phyloP scores from a whole-genome alignment of 2,329 filamentous ascomycete genomes.

The Aspergillus alliaceus region DNA sequence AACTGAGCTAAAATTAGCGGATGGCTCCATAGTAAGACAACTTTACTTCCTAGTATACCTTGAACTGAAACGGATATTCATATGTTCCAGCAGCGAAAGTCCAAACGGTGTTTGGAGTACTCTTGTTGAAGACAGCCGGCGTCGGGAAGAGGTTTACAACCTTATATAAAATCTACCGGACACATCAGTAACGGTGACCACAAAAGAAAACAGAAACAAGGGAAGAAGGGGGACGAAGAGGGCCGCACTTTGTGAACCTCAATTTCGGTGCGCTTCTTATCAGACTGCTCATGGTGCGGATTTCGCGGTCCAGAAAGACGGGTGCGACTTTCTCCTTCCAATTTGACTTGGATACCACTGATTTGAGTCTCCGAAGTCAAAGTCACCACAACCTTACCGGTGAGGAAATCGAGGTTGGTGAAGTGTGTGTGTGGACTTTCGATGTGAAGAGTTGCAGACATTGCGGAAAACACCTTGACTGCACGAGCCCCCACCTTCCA shows the following conservation, averaged over 20 bases:
- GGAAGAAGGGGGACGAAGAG: background rate
- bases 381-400: slow-evolving; percentile 46
- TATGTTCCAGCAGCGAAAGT: slow-evolving; percentile 48
- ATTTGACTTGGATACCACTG: slow-evolving; percentile 48
- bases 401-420: slow-evolving; percentile 51
- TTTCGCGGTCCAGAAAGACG: slow-evolving; percentile 42
- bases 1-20: slow-evolving; percentile 31
- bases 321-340: slow-evolving; percentile 51
- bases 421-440: slow-evolving; percentile 45
- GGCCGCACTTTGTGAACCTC: slow-evolving; percentile 50
- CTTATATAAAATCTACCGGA: slow-evolving; percentile 46
- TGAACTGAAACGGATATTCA: slow-evolving; percentile 52
- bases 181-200: background rate
- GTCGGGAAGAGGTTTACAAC: slow-evolving; percentile 48
- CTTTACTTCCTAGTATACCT: slow-evolving; percentile 30
- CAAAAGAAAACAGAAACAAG: no score
- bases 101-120: slow-evolving; percentile 37
- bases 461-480: slow-evolving; percentile 23
- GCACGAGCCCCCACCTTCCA: background rate
- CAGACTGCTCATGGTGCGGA: slow-evolving; percentile 42
- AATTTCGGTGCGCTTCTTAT: slow-evolving; percentile 50
- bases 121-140: slow-evolving; percentile 40
- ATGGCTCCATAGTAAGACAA: background rate
- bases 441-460: slow-evolving; percentile 48
- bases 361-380: slow-evolving; percentile 45